These are phyloP conservation scores for Rauvolfia tetraphylla DNA, from an alignment of 257 asterid species.

Conservation along the genomic window DNA sequence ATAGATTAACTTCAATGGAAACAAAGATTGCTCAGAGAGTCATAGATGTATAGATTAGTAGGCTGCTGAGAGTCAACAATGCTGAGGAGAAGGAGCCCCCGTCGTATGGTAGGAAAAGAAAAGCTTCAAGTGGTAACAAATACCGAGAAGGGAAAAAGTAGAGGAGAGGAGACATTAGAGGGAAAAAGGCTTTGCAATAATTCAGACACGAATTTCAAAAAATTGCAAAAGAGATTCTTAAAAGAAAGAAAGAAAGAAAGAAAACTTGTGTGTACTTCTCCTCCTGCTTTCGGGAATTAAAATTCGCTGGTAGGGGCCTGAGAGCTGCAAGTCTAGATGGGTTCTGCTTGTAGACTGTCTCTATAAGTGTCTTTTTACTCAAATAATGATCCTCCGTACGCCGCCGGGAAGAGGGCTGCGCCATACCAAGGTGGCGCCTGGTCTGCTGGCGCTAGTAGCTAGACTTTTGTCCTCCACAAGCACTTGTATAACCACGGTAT, in stretches of 20 bases:
- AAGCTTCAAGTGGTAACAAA: constrained; percentile 5
- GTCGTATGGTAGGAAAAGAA: constrained; percentile 8
- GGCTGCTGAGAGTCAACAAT: too few relatives aligned
- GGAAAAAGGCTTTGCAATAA: constrained; percentile 30
- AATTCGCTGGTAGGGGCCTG: not conserved
- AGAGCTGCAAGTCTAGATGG: not conserved
- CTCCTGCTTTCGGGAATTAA: too few relatives aligned
- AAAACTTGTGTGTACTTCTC: not conserved
- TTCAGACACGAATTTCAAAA: constrained; percentile 33
- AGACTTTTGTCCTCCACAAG: too few relatives aligned
- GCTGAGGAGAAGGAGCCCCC: not conserved
- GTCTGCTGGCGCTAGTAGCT: not conserved
- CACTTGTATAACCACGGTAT: too few relatives aligned
- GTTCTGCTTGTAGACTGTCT: constrained; percentile 3
- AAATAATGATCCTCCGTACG: not conserved
- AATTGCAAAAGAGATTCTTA: not conserved
- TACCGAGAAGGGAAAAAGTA: constrained; percentile 3
- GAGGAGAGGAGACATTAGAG: constrained; percentile 11
- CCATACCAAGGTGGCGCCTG: constrained; percentile 9
- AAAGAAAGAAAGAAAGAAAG: not conserved
- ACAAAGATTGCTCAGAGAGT: too few relatives aligned
- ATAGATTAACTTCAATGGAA: too few relatives aligned
- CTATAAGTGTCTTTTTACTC: not conserved
- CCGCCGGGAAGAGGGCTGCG: constrained; percentile 20
- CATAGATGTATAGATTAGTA: not conserved